phyloP scores from a whole-genome alignment of 2,329 filamentous ascomycete genomes.

The Magnaporthiopsis rhizophila region DNA sequence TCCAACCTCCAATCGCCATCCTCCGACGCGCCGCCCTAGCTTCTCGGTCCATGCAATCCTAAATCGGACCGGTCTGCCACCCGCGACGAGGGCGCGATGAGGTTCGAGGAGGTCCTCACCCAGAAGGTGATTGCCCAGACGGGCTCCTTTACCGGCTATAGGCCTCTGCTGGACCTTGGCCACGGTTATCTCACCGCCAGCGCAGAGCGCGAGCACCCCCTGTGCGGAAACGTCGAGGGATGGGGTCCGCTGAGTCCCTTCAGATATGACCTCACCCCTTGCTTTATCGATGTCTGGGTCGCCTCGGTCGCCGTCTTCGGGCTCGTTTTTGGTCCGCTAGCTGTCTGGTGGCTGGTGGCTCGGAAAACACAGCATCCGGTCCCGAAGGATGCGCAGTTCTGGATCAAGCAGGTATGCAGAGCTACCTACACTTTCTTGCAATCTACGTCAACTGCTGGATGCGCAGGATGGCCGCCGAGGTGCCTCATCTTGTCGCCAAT shows the following conservation, averaged over 20 bases:
- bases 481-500: neutral
- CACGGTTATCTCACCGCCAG: slow-evolving; percentile 52
- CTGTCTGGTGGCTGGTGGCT: slow-evolving; percentile 71
- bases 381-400: slow-evolving; percentile 86
- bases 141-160: slow-evolving; percentile 54
- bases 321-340: slow-evolving; percentile 65
- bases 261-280: slow-evolving; percentile 92
- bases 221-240: slow-evolving; percentile 85
- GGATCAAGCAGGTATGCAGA: slow-evolving; percentile 69
- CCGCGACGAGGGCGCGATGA: slow-evolving; percentile 24
- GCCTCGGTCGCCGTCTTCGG: slow-evolving; percentile 71
- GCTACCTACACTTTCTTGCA: neutral
- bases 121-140: slow-evolving; percentile 44
- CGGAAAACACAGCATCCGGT: slow-evolving; percentile 59
- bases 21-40: slow-evolving; percentile 6
- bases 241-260: slow-evolving; percentile 88
- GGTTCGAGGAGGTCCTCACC: slow-evolving; percentile 24
- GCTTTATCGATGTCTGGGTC: slow-evolving; percentile 91
- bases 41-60: slow-evolving; percentile 2
- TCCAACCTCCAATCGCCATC: neutral
- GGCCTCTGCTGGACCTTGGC: slow-evolving; percentile 41
- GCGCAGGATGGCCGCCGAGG: too few species aligned
- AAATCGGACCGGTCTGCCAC: neutral
- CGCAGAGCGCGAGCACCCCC: slow-evolving; percentile 49
- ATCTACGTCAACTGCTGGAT: neutral